These are phyloP conservation scores for Phaeomoniella chlamydospora DNA, from an alignment of 2,329 filamentous ascomycete genomes.

Conservation along the genomic window DNA sequence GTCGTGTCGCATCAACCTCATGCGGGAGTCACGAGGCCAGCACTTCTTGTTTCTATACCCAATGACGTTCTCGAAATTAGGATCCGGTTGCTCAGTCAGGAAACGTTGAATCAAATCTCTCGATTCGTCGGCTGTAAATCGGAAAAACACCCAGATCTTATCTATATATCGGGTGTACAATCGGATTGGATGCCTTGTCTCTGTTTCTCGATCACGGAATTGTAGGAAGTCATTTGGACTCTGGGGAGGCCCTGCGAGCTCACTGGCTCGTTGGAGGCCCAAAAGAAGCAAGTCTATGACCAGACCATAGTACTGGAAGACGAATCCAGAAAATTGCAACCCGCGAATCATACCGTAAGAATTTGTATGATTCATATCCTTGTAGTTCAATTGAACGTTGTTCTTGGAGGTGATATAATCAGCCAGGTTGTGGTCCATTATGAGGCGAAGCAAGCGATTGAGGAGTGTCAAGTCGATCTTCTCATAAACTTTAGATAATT, in stretches of 20 bases:
- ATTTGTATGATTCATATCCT: conserved; percentile 99
- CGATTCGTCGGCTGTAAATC: conserved; percentile 87
- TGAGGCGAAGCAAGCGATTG: conserved; percentile 80
- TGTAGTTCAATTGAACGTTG: conserved; percentile 97
- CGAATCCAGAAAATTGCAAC: conserved; percentile 93
- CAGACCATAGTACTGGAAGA: conserved; percentile 96
- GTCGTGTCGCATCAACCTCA: conserved; percentile 97
- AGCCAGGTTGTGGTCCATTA: conserved; percentile 98
- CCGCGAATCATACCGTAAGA: conserved; percentile 97
- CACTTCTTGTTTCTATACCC: conserved; percentile 99
- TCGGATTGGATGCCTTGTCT: conserved; percentile 86
- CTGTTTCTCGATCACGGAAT: conserved; percentile 84
- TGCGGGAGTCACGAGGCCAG: conserved; percentile 93
- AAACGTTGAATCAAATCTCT: conserved; percentile 94
- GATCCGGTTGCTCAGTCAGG: conserved; percentile 93
- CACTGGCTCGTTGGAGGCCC: conserved; percentile 88
- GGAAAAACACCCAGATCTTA: conserved; percentile 95
- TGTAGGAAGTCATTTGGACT: conserved; percentile 96
- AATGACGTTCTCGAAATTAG: conserved; percentile 98
- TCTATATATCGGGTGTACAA: conserved; percentile 98
- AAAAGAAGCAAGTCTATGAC: conserved; percentile 87
- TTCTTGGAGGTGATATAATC: conserved; percentile 99
- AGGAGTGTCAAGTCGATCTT: conserved; percentile 95
- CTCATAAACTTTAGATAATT: conserved; percentile 97
- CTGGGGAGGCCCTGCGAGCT: conserved; percentile 87